phyloP scores from a whole-genome alignment of 306 rosid genomes.

The Mimosa bimucronata region DNA sequence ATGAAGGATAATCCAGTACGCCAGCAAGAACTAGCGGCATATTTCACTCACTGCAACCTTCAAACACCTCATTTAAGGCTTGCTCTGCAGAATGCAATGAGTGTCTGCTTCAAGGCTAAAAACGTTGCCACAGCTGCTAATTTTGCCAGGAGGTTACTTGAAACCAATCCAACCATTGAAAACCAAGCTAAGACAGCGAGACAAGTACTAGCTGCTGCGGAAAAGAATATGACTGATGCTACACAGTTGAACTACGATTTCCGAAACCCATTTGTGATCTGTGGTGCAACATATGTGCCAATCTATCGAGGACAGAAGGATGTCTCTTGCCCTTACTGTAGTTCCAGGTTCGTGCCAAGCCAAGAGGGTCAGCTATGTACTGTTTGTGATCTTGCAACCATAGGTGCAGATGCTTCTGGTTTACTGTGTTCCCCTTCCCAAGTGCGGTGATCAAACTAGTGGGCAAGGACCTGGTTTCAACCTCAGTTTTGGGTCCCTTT shows the following conservation, averaged over 20 bases:
- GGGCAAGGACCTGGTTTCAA: slow-evolving; percentile 38
- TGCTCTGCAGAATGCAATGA: slow-evolving; percentile 75
- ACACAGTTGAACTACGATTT: slow-evolving; percentile 80
- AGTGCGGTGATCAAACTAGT: slow-evolving; percentile 62
- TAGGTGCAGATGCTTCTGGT: slow-evolving; percentile 93
- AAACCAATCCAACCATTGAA: slow-evolving; percentile 81
- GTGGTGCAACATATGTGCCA: slow-evolving; percentile 90
- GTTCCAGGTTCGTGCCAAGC: slow-evolving; percentile 81
- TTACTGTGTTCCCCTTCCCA: slow-evolving; percentile 87
- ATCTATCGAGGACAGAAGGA: slow-evolving; percentile 95
- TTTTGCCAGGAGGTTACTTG: slow-evolving; percentile 87
- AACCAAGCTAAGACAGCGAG: slow-evolving; percentile 83
- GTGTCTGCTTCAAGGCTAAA: slow-evolving; percentile 76
- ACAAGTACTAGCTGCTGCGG: slow-evolving; percentile 93
- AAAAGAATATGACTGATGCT: slow-evolving; percentile 81
- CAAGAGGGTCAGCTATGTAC: slow-evolving; percentile 80
- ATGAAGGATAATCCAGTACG: slow-evolving; percentile 66
- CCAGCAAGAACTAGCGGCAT: slow-evolving; percentile 94
- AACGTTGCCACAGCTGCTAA: slow-evolving; percentile 83
- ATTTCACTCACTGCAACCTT: slow-evolving; percentile 95
- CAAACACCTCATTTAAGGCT: slow-evolving; percentile 89
- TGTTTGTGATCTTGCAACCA: slow-evolving; percentile 85
- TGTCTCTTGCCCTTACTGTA: slow-evolving; percentile 80
- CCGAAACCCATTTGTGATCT: slow-evolving; percentile 85
- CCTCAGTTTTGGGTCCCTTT: slow-evolving; percentile 45